A percentile compares a stretch with the other conserved stretches of the same genome.
phyloP scores from a whole-genome alignment of 495 filamentous ascomycete genomes.

The Umbilicaria muhlenbergii region DNA sequence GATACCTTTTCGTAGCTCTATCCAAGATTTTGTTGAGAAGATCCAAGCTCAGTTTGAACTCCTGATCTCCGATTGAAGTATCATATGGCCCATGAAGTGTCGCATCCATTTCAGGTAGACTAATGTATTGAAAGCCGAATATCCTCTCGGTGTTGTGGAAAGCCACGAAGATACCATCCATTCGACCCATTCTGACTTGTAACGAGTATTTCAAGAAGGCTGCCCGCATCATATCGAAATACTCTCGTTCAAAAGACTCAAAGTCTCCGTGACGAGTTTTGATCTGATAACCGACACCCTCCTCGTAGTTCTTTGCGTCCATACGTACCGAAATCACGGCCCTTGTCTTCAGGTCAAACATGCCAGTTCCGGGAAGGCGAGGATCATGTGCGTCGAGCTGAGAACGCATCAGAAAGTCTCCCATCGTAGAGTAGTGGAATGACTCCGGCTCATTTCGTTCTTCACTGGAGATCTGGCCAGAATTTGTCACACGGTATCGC shows the following conservation, averaged over 20 bases:
- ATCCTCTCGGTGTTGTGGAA: constrained; percentile 91
- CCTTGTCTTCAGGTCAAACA: constrained; percentile 94
- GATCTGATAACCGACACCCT: constrained; percentile 82
- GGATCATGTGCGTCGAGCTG: constrained; percentile 88
- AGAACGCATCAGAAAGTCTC: constrained; percentile 91
- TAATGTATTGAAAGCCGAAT: constrained; percentile 95
- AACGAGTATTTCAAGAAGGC: constrained; percentile 96
- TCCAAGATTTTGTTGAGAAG: constrained; percentile 67
- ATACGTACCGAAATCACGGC: constrained; percentile 84
- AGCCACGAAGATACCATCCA: constrained; percentile 98
- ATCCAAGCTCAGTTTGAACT: constrained; percentile 67
- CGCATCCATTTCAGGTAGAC: constrained; percentile 71
- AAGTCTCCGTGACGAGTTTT: constrained; percentile 52
- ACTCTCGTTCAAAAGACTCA: constrained; percentile 90
- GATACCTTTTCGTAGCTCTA: constrained; percentile 54
- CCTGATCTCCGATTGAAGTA: constrained; percentile 57
- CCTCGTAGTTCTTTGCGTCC: constrained; percentile 53
- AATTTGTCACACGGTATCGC: constrained; percentile 53
- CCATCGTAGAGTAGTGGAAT: constrained; percentile 74
- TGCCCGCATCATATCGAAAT: constrained; percentile 87
- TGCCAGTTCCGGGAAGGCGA: constrained; percentile 75
- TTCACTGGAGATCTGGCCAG: constrained; percentile 44
- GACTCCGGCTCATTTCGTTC: constrained; percentile 52
- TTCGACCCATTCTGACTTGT: constrained; percentile 88
- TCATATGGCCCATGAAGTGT: constrained; percentile 60